These are phyloP conservation scores for Cercospora sp. DNA, from an alignment of 2,329 filamentous ascomycete species.

Conservation along the genomic window DNA sequence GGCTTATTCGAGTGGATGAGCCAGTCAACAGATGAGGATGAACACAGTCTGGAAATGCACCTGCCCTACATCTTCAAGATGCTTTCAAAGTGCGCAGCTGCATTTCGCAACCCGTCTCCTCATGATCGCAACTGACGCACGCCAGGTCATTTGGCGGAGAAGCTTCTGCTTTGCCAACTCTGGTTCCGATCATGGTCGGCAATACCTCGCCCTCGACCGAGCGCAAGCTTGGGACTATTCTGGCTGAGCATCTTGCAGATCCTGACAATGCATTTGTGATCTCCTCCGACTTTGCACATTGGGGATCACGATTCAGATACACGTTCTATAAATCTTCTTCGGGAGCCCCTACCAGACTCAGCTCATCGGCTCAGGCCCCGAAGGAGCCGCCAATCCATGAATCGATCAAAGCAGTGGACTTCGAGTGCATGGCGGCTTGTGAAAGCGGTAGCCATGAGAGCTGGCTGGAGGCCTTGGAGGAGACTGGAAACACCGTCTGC, in stretches of 20 bases:
- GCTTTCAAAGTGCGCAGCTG: constrained; percentile 49
- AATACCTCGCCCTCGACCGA: constrained; percentile 68
- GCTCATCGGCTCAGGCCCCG: constrained; percentile 46
- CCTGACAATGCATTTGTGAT: constrained; percentile 79
- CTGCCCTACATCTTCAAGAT: constrained; percentile 89
- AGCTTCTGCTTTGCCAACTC: constrained; percentile 62
- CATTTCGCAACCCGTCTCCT: background rate
- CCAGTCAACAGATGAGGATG: constrained; percentile 66
- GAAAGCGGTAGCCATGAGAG: constrained; percentile 69
- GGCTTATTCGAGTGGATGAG: constrained; percentile 67
- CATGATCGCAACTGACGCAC: constrained; percentile 8
- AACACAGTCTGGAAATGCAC: constrained; percentile 97
- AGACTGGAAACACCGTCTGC: constrained; percentile 88
- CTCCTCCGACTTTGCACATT: constrained; percentile 96
- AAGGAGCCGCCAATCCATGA: constrained; percentile 68
- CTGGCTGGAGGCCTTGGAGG: constrained; percentile 68
- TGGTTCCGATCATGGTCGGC: constrained; percentile 86
- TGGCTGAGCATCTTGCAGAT: constrained; percentile 76
- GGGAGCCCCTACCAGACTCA: constrained; percentile 43
- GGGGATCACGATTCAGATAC: constrained; percentile 83
- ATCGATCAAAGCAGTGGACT: constrained; percentile 78
- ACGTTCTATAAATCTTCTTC: constrained; percentile 67
- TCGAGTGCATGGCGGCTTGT: constrained; percentile 80
- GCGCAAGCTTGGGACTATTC: constrained; percentile 64
- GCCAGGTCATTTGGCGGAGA: constrained; percentile 38